phyloP scores from a whole-genome alignment of 805 yeast genomes.

The Torulaspora gathmanii region DNA sequence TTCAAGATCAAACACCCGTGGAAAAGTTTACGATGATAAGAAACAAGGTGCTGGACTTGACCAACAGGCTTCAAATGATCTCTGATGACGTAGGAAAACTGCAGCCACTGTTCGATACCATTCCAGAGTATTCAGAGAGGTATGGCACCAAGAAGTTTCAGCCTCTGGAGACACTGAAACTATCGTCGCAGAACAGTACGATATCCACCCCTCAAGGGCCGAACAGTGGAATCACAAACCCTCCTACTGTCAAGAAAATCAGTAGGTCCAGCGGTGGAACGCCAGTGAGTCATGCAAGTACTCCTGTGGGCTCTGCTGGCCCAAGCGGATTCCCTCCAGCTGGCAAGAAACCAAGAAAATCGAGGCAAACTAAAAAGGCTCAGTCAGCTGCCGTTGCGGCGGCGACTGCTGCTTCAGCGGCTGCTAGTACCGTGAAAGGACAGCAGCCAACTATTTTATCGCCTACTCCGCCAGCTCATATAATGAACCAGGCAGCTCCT shows the following conservation, averaged over 20 bases:
- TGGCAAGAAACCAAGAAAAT: slow-evolving; percentile 30
- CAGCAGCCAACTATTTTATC: slow-evolving; percentile 6
- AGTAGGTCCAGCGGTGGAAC: slow-evolving; percentile 19
- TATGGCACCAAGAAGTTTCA: slow-evolving; percentile 20
- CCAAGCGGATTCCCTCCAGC: slow-evolving; percentile 13
- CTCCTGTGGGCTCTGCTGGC: slow-evolving; percentile 15
- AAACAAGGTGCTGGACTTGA: slow-evolving; percentile 20
- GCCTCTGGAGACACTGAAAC: slow-evolving; percentile 25
- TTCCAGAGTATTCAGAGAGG: slow-evolving; percentile 23
- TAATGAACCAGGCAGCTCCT: slow-evolving; percentile 7
- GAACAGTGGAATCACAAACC: neutral
- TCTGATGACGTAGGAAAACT: slow-evolving; percentile 23
- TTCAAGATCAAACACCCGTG: slow-evolving; percentile 11
- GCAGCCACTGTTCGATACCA: slow-evolving; percentile 27
- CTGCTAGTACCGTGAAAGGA: slow-evolving; percentile 3
- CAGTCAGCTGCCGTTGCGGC: slow-evolving; percentile 6
- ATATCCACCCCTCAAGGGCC: slow-evolving; percentile 3
- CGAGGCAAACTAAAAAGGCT: slow-evolving; percentile 25
- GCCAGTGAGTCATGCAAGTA: slow-evolving; percentile 15
- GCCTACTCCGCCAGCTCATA: slow-evolving; percentile 9
- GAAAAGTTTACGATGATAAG: slow-evolving; percentile 24
- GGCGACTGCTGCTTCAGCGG: slow-evolving; percentile 4
- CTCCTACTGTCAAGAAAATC: slow-evolving; percentile 6
- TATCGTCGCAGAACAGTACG: slow-evolving; percentile 6
- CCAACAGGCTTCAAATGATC: slow-evolving; percentile 22